Conservation (phyloP, 331 rosid species). For the Acacia pycnantha region DNA sequence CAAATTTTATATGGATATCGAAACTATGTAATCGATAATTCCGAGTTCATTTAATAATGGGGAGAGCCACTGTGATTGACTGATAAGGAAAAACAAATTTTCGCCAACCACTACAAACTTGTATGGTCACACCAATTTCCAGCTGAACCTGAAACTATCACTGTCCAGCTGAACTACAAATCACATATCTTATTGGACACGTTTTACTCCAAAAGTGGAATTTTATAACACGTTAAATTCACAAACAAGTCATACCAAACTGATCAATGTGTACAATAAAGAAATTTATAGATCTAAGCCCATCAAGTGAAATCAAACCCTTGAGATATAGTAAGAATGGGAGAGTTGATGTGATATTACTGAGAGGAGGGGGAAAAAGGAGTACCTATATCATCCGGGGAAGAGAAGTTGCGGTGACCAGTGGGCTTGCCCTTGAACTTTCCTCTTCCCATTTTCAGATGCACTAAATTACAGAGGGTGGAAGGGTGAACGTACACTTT, state of each 20-base stretch:
- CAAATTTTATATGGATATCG: background rate
- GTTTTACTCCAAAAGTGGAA: background rate
- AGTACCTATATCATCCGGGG: constrained; percentile 63
- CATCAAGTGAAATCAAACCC: background rate
- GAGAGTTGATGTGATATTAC: background rate
- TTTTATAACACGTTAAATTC: background rate
- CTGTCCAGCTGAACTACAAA: background rate
- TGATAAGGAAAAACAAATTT: background rate
- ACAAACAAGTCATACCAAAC: background rate
- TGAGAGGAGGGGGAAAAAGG: background rate
- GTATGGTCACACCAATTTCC: background rate
- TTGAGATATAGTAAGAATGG: background rate
- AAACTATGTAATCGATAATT: background rate
- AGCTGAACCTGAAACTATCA: background rate
- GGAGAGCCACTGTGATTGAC: background rate
- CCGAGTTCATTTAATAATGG: background rate
- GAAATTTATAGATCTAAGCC: background rate
- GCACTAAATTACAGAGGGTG: constrained; percentile 8
- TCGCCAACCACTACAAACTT: background rate
- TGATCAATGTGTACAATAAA: background rate
- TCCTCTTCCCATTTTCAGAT: constrained; percentile 62
- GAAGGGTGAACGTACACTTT: background rate
- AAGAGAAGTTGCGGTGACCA: constrained; percentile 73
- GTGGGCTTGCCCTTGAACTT: constrained; percentile 81
- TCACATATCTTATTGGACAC: background rate